Conservation (phyloP, 83 land plant genomes). For the Picea engelmannii region DNA sequence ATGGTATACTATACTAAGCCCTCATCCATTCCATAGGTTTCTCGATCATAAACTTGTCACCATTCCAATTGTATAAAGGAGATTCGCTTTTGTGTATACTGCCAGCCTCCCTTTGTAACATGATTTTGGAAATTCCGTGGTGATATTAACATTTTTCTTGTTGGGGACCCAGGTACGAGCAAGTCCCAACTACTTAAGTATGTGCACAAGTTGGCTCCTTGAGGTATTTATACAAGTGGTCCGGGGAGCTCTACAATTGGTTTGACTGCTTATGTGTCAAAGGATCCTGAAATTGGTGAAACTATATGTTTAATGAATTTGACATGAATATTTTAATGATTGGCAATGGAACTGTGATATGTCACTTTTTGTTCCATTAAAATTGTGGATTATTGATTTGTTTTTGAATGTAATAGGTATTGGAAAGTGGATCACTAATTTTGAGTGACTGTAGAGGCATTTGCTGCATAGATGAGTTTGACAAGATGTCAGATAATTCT, state of each 20-base stretch:
- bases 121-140: constrained; percentile 52
- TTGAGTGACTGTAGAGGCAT: constrained; percentile 93
- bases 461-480: constrained; percentile 95
- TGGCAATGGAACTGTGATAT: no score
- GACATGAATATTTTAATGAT: background rate
- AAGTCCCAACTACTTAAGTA: constrained; percentile 97
- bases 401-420: constrained; percentile 44
- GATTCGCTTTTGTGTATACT: no score
- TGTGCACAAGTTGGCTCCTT: constrained; percentile 94
- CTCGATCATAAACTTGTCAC: no score
- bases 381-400: background rate
- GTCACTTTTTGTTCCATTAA: background rate
- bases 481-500: constrained; percentile 96
- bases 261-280: constrained; percentile 91
- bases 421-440: constrained; percentile 96
- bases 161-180: constrained; percentile 98
- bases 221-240: constrained; percentile 98
- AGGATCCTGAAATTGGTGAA: constrained; percentile 99
- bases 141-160: constrained; percentile 93
- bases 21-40: no score
- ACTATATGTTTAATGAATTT: constrained; percentile 44
- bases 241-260: constrained; percentile 97
- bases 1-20: no score
- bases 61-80: no score
- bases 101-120: no score